Percentiles rank a stretch among this genome's conserved stretches.
These are phyloP conservation scores for Tremellales sp. DNA, from an alignment of 1,284 basidiomycete species.

Conservation along the genomic window DNA sequence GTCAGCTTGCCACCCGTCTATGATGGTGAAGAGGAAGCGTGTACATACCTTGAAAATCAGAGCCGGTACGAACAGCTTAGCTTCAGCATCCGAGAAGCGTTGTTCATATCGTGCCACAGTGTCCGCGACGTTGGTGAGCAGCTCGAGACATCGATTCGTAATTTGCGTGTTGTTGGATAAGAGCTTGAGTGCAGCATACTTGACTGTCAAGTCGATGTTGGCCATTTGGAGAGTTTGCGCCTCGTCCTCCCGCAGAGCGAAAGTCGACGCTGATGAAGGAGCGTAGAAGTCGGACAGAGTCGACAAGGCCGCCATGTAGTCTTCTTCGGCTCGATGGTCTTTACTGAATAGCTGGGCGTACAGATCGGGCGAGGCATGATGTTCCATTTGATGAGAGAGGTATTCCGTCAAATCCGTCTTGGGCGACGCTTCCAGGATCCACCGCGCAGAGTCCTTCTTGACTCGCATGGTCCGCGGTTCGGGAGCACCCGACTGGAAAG, in stretches of 20 bases:
- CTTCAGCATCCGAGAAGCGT: conserved; percentile 83
- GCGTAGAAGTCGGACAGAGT: conserved; percentile 72
- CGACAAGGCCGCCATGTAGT: conserved; percentile 74
- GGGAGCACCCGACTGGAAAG: conserved; percentile 64
- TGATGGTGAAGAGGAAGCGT: neutral
- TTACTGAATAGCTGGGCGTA: conserved; percentile 84
- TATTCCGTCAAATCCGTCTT: conserved; percentile 80
- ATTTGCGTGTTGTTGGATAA: conserved; percentile 93
- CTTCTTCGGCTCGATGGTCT: conserved; percentile 93
- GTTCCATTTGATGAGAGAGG: conserved; percentile 88
- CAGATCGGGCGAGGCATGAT: conserved; percentile 70
- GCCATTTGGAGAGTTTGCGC: conserved; percentile 70
- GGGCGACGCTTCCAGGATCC: conserved; percentile 68
- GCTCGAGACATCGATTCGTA: conserved; percentile 81
- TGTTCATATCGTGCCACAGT: conserved; percentile 69
- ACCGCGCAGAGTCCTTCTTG: conserved; percentile 70
- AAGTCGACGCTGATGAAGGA: conserved; percentile 59
- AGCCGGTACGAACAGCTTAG: conserved; percentile 82
- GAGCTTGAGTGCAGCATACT: conserved; percentile 87
- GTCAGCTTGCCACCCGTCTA: conserved; percentile 1
- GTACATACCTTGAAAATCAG: conserved; percentile 76
- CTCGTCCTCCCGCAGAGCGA: conserved; percentile 56
- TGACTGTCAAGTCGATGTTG: conserved; percentile 87
- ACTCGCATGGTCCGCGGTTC: conserved; percentile 71
- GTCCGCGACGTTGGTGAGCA: conserved; percentile 72